Conservation (phyloP, 73 alveolate genomes). For the Uronychia setigera region DNA sequence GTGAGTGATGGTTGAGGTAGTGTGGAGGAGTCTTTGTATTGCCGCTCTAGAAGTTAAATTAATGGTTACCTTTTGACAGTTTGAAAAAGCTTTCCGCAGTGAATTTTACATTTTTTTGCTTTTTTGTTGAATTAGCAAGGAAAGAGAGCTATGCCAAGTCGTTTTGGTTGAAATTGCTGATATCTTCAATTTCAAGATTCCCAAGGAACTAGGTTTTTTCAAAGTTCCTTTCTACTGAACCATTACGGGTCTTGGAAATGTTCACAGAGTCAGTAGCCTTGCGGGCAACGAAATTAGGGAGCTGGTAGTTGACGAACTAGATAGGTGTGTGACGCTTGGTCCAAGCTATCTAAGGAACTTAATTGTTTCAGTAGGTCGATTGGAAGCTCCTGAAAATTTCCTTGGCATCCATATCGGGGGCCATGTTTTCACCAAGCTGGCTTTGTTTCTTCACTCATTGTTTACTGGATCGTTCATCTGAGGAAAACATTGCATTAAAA, state of each 20-base stretch:
- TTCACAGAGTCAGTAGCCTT: not conserved
- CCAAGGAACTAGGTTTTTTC: not conserved
- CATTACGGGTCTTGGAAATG: not conserved
- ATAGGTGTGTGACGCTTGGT: not conserved
- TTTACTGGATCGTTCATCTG: not conserved
- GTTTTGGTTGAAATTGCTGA: too few species aligned
- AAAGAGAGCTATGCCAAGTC: too few species aligned
- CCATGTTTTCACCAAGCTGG: not conserved
- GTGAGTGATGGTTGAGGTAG: too few species aligned
- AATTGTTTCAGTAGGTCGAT: not conserved
- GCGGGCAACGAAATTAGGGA: not conserved
- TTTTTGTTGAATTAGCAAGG: too few species aligned
- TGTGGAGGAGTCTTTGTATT: too few species aligned
- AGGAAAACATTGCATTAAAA: not conserved
- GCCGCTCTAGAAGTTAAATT: too few species aligned
- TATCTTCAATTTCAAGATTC: not conserved
- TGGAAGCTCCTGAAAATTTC: not conserved
- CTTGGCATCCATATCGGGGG: not conserved
- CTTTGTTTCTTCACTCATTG: not conserved
- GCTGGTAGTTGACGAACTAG: not conserved
- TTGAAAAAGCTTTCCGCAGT: too few species aligned
- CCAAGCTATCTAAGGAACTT: not conserved
- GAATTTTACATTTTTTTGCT: too few species aligned
- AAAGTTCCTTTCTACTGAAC: not conserved
- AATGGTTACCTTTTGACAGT: too few species aligned